Evolutionary conservation across 2,329 filamentous ascomycete species (phyloP), one percentile per base, ranked within the genome.

Genomic region (Pseudocercospora ulei): DNA sequence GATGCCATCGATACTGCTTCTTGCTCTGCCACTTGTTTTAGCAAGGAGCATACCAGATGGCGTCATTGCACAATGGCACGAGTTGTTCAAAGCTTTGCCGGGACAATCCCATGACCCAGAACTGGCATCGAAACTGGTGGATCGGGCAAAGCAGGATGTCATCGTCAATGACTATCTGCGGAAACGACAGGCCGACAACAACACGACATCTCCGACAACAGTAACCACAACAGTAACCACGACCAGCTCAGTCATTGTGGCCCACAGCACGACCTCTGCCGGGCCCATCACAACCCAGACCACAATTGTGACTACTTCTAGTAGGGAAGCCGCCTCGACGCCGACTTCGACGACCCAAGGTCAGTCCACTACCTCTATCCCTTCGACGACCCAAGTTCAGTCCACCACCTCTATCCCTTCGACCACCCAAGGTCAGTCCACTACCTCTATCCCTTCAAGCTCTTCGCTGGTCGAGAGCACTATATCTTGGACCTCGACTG

Each of bases 101-200:
- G 69, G 70, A 38, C 67, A 73, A 33, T 69, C 73, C 26, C 65
- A 72, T 47, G 71, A 82, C 54, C 70, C 75, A 13, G 67, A 70
- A 23, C 65, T 82, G 23, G 77, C 78, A 11, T 73, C 70, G 6
- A 72, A 73, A 41, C 65, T 83, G 47, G 68, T 80, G 39, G 72
- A 75, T 41, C 62, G 85, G 40, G 80, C 74, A 23, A 76, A 75
- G 60, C 53, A 55, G 27, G 55, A 58, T 37, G 52, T 48, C 7
- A 46, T 48, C 14, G 44, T 51, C n/a, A 56, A 56, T 39, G 53
- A 62, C 35, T 63, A 67, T 36, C 52, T 69, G 30, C 58, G 56
- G 44, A 66, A 62, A 52, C 55, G 64, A 39, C 66, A 69, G 51
- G 39, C 48, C 45, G 37, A 33, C 41, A 50, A 47, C 25, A 35